A percentile compares a stretch with the other conserved stretches of the same genome.
Evolutionary conservation across 75 land plant genomes (phyloP).

Genomic region (Chamaecyparis obtusa): DNA sequence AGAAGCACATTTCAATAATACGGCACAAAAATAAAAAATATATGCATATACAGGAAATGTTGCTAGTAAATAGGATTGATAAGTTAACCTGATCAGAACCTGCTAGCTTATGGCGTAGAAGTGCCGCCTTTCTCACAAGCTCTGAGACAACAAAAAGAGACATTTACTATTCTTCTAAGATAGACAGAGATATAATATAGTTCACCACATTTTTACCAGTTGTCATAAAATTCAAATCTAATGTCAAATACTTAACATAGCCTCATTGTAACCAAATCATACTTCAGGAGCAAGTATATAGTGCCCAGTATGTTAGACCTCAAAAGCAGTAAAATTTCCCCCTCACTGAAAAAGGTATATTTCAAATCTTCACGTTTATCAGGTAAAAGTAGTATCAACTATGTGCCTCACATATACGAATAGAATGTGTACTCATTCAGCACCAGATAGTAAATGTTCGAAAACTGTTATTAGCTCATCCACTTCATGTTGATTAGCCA

Average conservation of each 20-base stretch:
- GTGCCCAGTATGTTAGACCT: neutral
- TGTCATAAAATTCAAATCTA: neutral
- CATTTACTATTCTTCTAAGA: neutral
- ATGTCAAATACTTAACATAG: neutral
- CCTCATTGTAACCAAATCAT: neutral
- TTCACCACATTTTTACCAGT: neutral
- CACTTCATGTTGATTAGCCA: neutral
- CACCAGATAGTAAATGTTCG: neutral
- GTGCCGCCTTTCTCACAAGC: constrained; percentile 4
- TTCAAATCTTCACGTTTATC: neutral
- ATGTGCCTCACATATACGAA: neutral
- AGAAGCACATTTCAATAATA: neutral
- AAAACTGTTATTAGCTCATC: neutral
- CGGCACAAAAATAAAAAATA: neutral
- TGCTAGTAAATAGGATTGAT: neutral
- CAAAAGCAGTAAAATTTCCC: neutral
- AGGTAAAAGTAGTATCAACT: neutral
- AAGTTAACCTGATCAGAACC: neutral
- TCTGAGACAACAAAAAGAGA: constrained; percentile 3
- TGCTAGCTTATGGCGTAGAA: neutral
- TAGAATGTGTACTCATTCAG: neutral
- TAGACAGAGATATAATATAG: neutral
- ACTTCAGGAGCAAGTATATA: neutral
- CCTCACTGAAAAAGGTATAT: neutral
- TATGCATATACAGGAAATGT: neutral